Conservation (phyloP, 2,329 filamentous ascomycete species). For the Coleophoma cylindrospora region DNA sequence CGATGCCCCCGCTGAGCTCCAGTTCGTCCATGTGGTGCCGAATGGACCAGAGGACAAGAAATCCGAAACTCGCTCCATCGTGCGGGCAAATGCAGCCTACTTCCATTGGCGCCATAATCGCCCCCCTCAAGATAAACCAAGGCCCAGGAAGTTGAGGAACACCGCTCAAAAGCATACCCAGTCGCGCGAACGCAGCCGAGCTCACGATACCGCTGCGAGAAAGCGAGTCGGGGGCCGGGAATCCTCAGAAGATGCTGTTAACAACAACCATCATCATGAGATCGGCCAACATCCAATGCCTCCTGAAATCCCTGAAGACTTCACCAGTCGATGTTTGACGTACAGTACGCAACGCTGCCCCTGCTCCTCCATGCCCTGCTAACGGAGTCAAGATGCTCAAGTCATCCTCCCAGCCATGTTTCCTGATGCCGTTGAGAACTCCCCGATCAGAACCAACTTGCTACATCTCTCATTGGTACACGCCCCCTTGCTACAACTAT, state of each 20-base stretch:
- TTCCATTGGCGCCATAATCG: conserved; percentile 2
- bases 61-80: not conserved
- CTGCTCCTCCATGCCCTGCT: not conserved
- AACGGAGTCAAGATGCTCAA: not conserved
- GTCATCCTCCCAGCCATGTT: conserved; percentile 1
- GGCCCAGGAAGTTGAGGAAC: too few relatives aligned
- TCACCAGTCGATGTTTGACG: not conserved
- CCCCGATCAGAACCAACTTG: not conserved
- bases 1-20: not conserved
- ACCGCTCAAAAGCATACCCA: too few relatives aligned
- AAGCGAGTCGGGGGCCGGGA: not conserved
- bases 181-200: too few relatives aligned
- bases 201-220: too few relatives aligned
- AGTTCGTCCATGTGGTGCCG: not conserved
- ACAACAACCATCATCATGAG: not conserved
- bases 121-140: not conserved
- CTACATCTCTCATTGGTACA: not conserved
- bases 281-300: not conserved
- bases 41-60: not conserved
- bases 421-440: not conserved
- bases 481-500: not conserved
- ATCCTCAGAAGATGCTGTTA: not conserved
- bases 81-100: conserved; percentile 1
- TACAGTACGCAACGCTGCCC: not conserved
- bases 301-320: not conserved